These are phyloP conservation scores for Quercus variabilis DNA, from an alignment of 306 rosid species.

Conservation along the genomic window DNA sequence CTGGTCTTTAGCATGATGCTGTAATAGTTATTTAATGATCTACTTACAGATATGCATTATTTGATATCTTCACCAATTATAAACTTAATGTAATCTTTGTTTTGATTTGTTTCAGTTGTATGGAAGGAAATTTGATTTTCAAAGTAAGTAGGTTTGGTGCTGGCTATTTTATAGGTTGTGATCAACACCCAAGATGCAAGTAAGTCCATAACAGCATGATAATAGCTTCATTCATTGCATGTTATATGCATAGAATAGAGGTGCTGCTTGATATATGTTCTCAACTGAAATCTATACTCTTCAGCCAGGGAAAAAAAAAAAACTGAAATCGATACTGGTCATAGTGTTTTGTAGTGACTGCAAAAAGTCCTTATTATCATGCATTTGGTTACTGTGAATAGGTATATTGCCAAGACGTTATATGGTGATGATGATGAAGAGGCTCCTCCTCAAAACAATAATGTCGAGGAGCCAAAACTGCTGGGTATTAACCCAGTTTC, in stretches of 20 bases:
- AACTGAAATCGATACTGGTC: background rate
- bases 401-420: slow-evolving; percentile 84
- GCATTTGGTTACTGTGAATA: slow-evolving; percentile 38
- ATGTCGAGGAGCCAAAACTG: slow-evolving; percentile 67
- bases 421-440: slow-evolving; percentile 69
- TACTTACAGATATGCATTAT: background rate
- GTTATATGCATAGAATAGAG: background rate
- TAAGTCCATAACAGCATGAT: slow-evolving; percentile 39
- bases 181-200: slow-evolving; percentile 98
- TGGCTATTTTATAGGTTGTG: slow-evolving; percentile 94
- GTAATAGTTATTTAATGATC: background rate
- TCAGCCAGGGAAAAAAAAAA: background rate
- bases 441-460: slow-evolving; percentile 31
- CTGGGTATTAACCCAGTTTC: slow-evolving; percentile 68
- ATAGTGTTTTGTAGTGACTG: background rate
- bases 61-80: slow-evolving; percentile 16
- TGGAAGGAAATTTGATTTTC: slow-evolving; percentile 79
- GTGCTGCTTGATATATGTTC: slow-evolving; percentile 10
- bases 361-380: background rate
- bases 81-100: slow-evolving; percentile 9
- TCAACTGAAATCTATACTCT: background rate
- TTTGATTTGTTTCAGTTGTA: slow-evolving; percentile 61
- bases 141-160: slow-evolving; percentile 91
- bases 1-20: background rate
- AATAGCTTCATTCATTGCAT: background rate